Percentiles rank a stretch among this genome's conserved stretches.
phyloP scores from a whole-genome alignment of 768 basidiomycete genomes.

The Suillus occidentalis region DNA sequence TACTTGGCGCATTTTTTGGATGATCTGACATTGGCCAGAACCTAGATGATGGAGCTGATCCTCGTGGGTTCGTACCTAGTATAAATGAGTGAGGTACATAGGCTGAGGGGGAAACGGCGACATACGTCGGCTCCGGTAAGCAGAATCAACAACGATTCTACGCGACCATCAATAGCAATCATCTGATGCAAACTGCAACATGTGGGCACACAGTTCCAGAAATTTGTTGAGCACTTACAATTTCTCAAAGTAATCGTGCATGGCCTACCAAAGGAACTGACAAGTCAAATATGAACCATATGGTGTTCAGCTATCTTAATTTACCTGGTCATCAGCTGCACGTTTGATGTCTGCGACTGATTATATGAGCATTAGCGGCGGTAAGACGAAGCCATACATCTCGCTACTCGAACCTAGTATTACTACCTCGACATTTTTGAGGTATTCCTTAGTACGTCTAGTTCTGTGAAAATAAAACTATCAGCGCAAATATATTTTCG shows the following conservation, averaged over 20 bases:
- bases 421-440: background rate
- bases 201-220: background rate
- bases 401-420: background rate
- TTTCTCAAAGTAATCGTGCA: background rate
- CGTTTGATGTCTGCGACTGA: constrained; percentile 1
- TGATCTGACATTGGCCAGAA: background rate
- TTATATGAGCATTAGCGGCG: background rate
- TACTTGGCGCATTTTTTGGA: background rate
- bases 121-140: background rate
- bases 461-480: background rate
- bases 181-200: background rate
- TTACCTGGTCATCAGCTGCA: background rate
- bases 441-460: background rate
- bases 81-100: background rate
- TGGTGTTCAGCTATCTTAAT: background rate
- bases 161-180: background rate
- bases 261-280: background rate
- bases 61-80: background rate
- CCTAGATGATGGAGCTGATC: background rate
- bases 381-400: background rate
- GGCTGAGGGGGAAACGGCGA: too few relatives aligned
- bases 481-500: background rate
- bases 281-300: background rate
- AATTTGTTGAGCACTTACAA: background rate
- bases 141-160: background rate